phyloP scores from a whole-genome alignment of 78 protist species.

The Dictyostelium purpureum region DNA sequence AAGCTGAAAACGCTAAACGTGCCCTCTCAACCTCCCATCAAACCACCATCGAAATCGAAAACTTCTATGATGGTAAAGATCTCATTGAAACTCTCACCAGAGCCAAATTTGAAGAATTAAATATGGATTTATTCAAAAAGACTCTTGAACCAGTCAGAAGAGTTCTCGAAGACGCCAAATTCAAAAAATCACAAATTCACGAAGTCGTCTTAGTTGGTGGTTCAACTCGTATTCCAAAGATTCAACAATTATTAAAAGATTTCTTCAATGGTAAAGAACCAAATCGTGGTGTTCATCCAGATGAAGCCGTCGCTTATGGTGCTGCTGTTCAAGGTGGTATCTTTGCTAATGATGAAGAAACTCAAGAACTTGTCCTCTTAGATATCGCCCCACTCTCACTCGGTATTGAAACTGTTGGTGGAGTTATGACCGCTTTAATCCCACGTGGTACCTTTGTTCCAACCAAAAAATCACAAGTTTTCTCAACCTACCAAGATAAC shows the following conservation, averaged over 20 bases:
- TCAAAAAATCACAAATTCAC: slow-evolving; percentile 94
- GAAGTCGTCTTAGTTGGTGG: slow-evolving; percentile 99
- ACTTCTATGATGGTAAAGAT: slow-evolving; percentile 97
- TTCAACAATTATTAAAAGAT: slow-evolving; percentile 96
- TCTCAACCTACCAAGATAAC: slow-evolving; percentile 97
- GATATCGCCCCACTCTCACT: slow-evolving; percentile 99
- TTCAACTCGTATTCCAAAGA: slow-evolving; percentile 99
- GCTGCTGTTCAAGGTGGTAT: slow-evolving; percentile 99
- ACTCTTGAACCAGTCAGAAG: slow-evolving; percentile 94
- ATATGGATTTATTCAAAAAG: slow-evolving; percentile 96
- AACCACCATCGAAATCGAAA: slow-evolving; percentile 95
- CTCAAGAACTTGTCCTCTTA: slow-evolving; percentile 90
- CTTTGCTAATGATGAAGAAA: slow-evolving; percentile 75
- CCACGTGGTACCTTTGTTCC: slow-evolving; percentile 94
- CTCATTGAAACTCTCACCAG: slow-evolving; percentile 97
- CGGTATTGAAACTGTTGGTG: slow-evolving; percentile 98
- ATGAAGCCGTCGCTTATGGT: slow-evolving; percentile 99
- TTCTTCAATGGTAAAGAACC: slow-evolving; percentile 99
- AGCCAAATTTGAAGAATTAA: slow-evolving; percentile 99
- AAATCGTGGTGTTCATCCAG: slow-evolving; percentile 98
- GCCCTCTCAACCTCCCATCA: slow-evolving; percentile 91
- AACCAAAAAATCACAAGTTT: slow-evolving; percentile 91
- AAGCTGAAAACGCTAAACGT: slow-evolving; percentile 97
- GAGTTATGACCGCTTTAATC: slow-evolving; percentile 94
- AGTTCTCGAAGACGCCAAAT: slow-evolving; percentile 95